Evolutionary conservation across 2,329 filamentous ascomycete species (phyloP), one percentile per base, ranked within the genome.

Genomic region (Ophiocordyceps robertsii): DNA sequence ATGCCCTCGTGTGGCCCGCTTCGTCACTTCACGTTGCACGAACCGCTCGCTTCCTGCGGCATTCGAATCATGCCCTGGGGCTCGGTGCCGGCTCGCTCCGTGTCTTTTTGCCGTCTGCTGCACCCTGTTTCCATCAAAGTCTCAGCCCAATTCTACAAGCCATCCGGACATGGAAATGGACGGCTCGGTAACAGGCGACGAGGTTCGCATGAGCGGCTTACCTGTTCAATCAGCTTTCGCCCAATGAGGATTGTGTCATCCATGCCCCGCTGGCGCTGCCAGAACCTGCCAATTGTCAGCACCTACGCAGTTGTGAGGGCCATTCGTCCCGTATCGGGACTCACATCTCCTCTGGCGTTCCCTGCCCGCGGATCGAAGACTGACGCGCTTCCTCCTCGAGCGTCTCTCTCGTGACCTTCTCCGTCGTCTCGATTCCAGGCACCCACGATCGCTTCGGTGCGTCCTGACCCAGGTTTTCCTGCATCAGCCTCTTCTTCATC

Each of bases 401-500:
- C 6, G 67, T 71, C 47, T 67, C 70, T 29, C 76, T 66, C 3
- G 76, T 84, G 45, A 86, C 84, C 55, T 76, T 75, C 51, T 80
- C 77, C 11, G 68, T 72, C 13, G 65, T 67, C 37, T 64, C 63
- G 36, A 70, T 64, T 4, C 66, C 70, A 6, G 67, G 70, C 14
- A 60, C 63, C 7, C 64, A 61, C 16, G 67, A 64, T 43, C 63
- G 65, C 41, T 72, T 69, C 3, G 69, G 68, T 2, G 70, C 67
- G 29, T 76, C 68, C 44, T 75, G 63, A 1, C 75, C 78, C 12
- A 88, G 62, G 21, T 75, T 83, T 54, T 89, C 82, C 46, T 87
- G 76, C 2, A 96, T 72, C 43, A 88, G 78, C 50, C 75, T 77
- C 65, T 87, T 90, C 48, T 90, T 78, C 56, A 92, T 78, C 39